Conservation (phyloP, 2,329 filamentous ascomycete genomes). For the Ophiostoma fasciatum region DNA sequence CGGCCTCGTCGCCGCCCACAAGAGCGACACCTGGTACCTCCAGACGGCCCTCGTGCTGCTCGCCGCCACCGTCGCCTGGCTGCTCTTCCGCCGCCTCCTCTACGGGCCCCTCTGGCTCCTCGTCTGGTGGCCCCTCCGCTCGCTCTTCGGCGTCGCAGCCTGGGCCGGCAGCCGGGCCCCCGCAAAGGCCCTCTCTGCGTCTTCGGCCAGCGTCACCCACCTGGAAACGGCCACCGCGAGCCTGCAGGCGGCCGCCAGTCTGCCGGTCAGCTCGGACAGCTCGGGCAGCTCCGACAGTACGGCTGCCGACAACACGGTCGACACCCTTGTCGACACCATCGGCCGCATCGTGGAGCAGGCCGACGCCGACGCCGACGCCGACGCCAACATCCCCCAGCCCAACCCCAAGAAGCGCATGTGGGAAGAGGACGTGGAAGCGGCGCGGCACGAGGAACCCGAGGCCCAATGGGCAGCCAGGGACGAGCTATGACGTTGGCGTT, state of each 20-base stretch:
- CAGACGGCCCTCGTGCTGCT: slow-evolving; percentile 80
- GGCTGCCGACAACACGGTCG: too few relatives aligned
- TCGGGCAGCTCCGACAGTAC: too few relatives aligned
- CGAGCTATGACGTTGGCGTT: slow-evolving; percentile 17
- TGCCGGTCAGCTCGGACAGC: too few relatives aligned
- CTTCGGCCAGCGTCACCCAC: slow-evolving; percentile 14
- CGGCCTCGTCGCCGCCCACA: slow-evolving; percentile 71
- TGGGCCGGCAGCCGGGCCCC: slow-evolving; percentile 27
- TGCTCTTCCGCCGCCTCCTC: slow-evolving; percentile 68
- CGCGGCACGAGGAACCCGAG: slow-evolving; percentile 9
- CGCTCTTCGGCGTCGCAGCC: slow-evolving; percentile 36
- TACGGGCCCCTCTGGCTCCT: slow-evolving; percentile 90
- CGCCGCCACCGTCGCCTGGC: slow-evolving; percentile 62
- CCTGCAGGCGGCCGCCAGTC: too few relatives aligned
- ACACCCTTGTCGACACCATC: slow-evolving; percentile 19
- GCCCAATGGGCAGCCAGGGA: slow-evolving; percentile 12
- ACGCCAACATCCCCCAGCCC: slow-evolving; percentile 20
- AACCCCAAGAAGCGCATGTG: slow-evolving; percentile 50
- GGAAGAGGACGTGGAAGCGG: slow-evolving; percentile 27
- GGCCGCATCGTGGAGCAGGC: slow-evolving; percentile 33
- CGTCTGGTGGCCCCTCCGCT: slow-evolving; percentile 53
- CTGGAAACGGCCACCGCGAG: too few relatives aligned
- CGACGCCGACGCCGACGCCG: slow-evolving; percentile 8
- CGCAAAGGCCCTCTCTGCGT: slow-evolving; percentile 12
- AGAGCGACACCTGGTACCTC: slow-evolving; percentile 96